Percentiles rank a stretch among this genome's conserved stretches.
These are phyloP conservation scores for Ramularia endophylla DNA, from an alignment of 2,329 filamentous ascomycete genomes.

Conservation along the genomic window DNA sequence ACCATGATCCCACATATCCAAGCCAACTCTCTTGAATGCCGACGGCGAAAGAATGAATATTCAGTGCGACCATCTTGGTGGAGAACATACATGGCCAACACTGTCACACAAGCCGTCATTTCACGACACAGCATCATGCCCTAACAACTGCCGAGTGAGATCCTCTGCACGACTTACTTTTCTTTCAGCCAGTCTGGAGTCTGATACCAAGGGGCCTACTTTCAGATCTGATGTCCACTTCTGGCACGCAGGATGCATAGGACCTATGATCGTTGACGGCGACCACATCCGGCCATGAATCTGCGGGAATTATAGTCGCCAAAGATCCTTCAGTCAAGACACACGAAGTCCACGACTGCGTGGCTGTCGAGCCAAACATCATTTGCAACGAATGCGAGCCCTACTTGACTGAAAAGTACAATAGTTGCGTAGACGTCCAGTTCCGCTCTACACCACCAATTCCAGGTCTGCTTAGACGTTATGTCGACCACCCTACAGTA, in stretches of 20 bases:
- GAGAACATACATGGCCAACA: no score
- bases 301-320: conserved; percentile 73
- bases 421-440: conserved; percentile 78
- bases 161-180: no score
- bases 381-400: conserved; percentile 88
- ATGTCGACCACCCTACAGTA: conserved; percentile 90
- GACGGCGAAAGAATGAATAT: no score
- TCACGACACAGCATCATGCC: no score
- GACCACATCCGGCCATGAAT: conserved; percentile 95
- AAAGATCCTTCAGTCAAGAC: conserved; percentile 72
- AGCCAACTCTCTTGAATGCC: no score
- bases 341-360: conserved; percentile 79
- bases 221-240: conserved; percentile 93
- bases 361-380: conserved; percentile 90
- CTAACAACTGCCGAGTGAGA: no score
- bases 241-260: conserved; percentile 93
- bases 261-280: conserved; percentile 85
- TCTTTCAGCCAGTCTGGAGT: neutral
- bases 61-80: no score
- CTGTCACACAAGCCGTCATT: no score
- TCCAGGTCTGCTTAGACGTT: conserved; percentile 77
- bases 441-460: conserved; percentile 92
- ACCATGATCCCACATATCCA: no score
- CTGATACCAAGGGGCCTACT: neutral
- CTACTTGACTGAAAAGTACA: conserved; percentile 88